Percentiles rank a stretch among this genome's conserved stretches.
These are phyloP conservation scores for Penicillium subrubescens DNA, from an alignment of 495 filamentous ascomycete species.

Conservation along the genomic window DNA sequence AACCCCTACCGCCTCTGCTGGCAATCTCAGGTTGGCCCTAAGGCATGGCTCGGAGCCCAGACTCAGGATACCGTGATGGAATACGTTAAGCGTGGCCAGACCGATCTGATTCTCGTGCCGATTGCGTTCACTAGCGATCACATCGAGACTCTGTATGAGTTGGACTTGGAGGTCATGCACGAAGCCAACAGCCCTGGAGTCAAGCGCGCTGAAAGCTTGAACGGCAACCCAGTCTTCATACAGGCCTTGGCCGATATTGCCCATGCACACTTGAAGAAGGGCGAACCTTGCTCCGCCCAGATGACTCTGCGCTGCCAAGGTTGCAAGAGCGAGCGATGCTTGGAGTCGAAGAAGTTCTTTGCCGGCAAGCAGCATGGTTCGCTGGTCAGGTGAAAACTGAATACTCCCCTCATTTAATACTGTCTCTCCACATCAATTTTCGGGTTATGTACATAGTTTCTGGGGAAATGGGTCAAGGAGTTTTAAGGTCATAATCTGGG, in stretches of 20 bases:
- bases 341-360: constrained; percentile 92
- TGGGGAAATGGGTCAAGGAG: background rate
- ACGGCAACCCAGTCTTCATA: constrained; percentile 91
- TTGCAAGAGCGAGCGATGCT: constrained; percentile 87
- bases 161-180: constrained; percentile 94
- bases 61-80: constrained; percentile 83
- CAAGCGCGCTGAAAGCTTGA: constrained; percentile 90
- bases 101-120: constrained; percentile 87
- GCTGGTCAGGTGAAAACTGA: constrained; percentile 36
- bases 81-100: constrained; percentile 88
- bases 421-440: background rate
- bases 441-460: constrained; percentile 8
- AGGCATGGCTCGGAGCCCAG: constrained; percentile 94
- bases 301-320: constrained; percentile 93
- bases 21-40: constrained; percentile 97
- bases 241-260: constrained; percentile 86
- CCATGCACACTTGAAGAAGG: constrained; percentile 71
- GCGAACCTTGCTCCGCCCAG: constrained; percentile 71
- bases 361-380: constrained; percentile 47
- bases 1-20: constrained; percentile 94
- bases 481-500: background rate
- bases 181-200: constrained; percentile 77
- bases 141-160: constrained; percentile 95
- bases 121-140: constrained; percentile 99
- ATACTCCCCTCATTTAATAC: background rate